Evolutionary conservation across 2,329 filamentous ascomycete species (phyloP).

Genomic region (Penicillium olsonii): DNA sequence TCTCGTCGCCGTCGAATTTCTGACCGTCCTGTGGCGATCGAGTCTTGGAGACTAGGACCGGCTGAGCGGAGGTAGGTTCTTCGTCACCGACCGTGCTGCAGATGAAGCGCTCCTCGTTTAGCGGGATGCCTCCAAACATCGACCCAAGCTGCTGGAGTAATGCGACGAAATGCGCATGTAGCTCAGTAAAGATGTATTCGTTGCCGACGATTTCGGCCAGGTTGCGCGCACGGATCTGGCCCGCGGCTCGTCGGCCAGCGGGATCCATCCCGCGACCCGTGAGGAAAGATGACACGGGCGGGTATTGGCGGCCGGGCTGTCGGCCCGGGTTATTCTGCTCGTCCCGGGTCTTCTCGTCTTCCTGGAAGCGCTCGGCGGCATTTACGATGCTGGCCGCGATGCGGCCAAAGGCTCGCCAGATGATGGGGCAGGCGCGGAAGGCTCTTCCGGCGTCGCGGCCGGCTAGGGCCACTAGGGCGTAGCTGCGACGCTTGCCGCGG

Average conservation of each 20-base stretch:
- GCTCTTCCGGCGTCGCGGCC: constrained; percentile 53
- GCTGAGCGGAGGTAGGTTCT: constrained; percentile 25
- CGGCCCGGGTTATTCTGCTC: constrained; percentile 34
- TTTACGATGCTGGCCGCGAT: constrained; percentile 56
- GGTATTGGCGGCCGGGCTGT: constrained; percentile 47
- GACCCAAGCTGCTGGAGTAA: constrained; percentile 50
- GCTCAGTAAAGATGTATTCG: constrained; percentile 59
- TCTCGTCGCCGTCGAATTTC: constrained; percentile 31
- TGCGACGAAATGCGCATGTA: constrained; percentile 57
- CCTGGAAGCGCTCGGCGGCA: constrained; percentile 47
- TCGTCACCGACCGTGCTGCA: constrained; percentile 41
- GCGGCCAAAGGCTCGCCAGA: constrained; percentile 56
- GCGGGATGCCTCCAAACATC: constrained; percentile 47
- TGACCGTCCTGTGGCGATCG: constrained; percentile 20
- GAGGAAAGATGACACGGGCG: constrained; percentile 60
- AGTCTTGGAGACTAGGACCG: constrained; percentile 24
- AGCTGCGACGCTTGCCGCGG: constrained; percentile 57
- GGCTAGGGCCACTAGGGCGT: constrained; percentile 59
- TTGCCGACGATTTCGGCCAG: constrained; percentile 62
- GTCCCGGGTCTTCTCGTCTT: constrained; percentile 47
- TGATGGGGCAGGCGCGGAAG: constrained; percentile 49
- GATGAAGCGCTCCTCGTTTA: constrained; percentile 45
- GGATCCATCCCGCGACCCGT: constrained; percentile 58
- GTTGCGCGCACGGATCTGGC: constrained; percentile 57
- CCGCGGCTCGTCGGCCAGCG: constrained; percentile 55